phyloP scores from a whole-genome alignment of 2,329 filamentous ascomycete species.

The Verticillium longisporum region DNA sequence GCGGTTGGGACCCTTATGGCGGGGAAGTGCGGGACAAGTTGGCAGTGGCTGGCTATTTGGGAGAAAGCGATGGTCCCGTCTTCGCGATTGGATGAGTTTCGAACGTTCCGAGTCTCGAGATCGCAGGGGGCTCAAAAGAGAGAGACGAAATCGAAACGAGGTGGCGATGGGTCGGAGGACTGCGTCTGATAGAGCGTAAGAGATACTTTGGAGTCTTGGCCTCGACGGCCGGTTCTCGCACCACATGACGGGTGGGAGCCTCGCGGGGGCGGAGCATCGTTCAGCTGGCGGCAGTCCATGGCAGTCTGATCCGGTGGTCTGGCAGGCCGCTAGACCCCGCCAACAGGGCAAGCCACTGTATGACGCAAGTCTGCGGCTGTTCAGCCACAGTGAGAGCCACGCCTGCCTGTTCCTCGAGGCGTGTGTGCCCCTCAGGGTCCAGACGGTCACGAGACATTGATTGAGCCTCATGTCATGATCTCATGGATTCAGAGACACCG shows the following conservation, averaged over 20 bases:
- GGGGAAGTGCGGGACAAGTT: not conserved
- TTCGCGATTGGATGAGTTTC: not conserved
- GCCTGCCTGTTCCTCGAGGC: not conserved
- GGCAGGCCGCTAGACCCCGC: not conserved
- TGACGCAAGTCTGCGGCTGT: no score
- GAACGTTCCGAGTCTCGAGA: not conserved
- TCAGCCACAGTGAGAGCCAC: not conserved
- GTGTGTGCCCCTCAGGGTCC: no score
- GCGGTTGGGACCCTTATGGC: not conserved
- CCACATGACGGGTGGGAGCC: not conserved
- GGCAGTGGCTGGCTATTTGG: not conserved
- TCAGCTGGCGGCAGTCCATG: not conserved
- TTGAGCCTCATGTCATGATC: not conserved
- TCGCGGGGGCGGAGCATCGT: not conserved
- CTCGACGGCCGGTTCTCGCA: not conserved
- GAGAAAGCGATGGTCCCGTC: not conserved
- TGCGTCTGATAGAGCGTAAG: not conserved
- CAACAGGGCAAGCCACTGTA: not conserved
- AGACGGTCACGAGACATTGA: no score
- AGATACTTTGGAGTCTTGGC: not conserved
- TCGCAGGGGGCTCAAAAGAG: not conserved
- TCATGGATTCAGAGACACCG: not conserved
- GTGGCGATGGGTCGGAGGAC: not conserved
- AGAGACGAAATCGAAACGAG: not conserved
- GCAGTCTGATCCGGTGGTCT: not conserved